Evolutionary conservation across 805 yeast genomes (phyloP).

Genomic region (Ogataea siamensis): DNA sequence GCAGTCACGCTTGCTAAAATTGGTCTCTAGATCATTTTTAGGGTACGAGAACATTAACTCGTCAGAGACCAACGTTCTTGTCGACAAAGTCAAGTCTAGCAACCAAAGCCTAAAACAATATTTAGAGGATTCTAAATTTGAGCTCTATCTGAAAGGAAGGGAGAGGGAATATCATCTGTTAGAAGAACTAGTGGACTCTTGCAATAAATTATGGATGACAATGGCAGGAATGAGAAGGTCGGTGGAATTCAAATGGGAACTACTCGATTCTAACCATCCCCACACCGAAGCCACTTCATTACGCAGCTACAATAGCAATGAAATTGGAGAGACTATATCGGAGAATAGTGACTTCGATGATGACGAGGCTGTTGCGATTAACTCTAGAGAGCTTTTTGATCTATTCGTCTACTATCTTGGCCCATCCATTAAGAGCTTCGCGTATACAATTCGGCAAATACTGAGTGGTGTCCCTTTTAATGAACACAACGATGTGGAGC

Average conservation of each 20-base stretch:
- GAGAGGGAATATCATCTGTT: conserved; percentile 52
- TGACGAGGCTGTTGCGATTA: conserved; percentile 27
- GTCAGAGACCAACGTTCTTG: conserved; percentile 37
- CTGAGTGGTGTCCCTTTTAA: conserved; percentile 59
- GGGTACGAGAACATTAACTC: conserved; percentile 44
- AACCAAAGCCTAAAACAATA: conserved; percentile 39
- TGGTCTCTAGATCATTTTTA: conserved; percentile 48
- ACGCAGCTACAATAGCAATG: conserved; percentile 11
- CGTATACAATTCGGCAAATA: conserved; percentile 61
- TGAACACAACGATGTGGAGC: conserved; percentile 35
- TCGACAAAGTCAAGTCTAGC: conserved; percentile 39
- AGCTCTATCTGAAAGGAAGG: conserved; percentile 51
- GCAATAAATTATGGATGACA: conserved; percentile 51
- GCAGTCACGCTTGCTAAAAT: conserved; percentile 48
- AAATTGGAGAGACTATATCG: neutral
- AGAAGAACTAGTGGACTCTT: conserved; percentile 47
- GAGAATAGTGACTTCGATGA: conserved; percentile 26
- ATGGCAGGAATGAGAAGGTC: conserved; percentile 68
- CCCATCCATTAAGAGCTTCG: conserved; percentile 68
- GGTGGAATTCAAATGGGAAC: conserved; percentile 61
- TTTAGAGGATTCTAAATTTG: conserved; percentile 62
- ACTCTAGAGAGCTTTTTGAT: conserved; percentile 52
- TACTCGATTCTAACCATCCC: conserved; percentile 37
- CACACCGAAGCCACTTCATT: conserved; percentile 12
- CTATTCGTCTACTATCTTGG: conserved; percentile 66